Base-by-base conservation (phyloP, 192 early-diverging fungal species). In the Obelidium mucronatum region DNA sequence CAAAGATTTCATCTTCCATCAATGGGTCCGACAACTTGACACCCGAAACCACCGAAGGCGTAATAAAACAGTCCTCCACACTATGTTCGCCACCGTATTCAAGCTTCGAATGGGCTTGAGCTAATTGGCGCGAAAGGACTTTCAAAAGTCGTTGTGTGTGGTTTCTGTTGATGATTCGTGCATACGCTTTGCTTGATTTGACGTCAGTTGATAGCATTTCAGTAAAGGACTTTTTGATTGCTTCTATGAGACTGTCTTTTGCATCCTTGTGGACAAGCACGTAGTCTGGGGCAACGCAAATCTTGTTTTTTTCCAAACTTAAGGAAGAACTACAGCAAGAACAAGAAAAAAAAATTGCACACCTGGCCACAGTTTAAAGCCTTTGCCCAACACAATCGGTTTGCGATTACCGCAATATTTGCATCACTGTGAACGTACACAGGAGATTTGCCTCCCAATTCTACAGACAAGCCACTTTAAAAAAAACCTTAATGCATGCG, bases 391-490 rank as follows among this genome's bases (percentile, higher is more conserved):
- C 87, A 77, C 65, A 97, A 83, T 30, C 95, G 91, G 56, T 87
- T 89, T 3, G 93, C 93, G n/a, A 84, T 79, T 3, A 88, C 76
- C 19, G 67, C 63, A 1, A 94, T 72, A 68, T 97, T 89, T 1
- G 78, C 80, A 40, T 67, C 67, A 36, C 77, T 40, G 74, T 85
- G 79, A 77, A 77, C 81, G 79, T 80, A 93, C 85, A 69, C 87
- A 77, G 82, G 93, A 75, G 44, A 94, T 84, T 98, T 98, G 30
- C 97, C 96, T 53, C 97, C 96, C 33, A 98, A 90, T 83, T 97
- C 97, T 51, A 98, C 88, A 44, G 94, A 90, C 11, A 48, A 19
- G 44, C n/a, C n/a, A 4, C n/a, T n/a, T n/a, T n/a, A n/a, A n/a
- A n/a, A n/a, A n/a, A n/a, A n/a, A n/a, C n/a, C n/a, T n/a, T n/a